Conservation (phyloP, 1,284 basidiomycete species). For the Pisolithus thermaeus region DNA sequence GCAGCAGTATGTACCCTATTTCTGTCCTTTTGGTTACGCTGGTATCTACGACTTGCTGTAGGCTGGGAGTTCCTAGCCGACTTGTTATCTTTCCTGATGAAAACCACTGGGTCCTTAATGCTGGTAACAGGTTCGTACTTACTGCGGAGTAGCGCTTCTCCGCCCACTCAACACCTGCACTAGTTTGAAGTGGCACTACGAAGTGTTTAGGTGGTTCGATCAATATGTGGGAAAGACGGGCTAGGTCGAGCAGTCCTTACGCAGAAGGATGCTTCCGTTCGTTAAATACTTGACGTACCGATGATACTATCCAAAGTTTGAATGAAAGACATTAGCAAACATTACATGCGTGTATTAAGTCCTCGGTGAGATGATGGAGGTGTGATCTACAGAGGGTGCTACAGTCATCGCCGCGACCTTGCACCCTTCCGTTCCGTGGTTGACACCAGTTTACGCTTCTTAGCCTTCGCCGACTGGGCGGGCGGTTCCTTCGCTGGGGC, state of each 20-base stretch:
- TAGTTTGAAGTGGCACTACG: conserved; percentile 81
- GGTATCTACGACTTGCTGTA: conserved; percentile 23
- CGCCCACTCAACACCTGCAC: background rate
- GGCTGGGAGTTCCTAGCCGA: conserved; percentile 71
- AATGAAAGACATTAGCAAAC: too few relatives aligned
- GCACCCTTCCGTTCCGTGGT: conserved; percentile 10
- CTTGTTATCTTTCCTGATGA: conserved; percentile 90
- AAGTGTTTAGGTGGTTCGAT: conserved; percentile 85
- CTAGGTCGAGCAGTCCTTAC: too few relatives aligned
- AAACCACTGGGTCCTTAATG: conserved; percentile 86
- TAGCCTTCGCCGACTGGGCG: conserved; percentile 4
- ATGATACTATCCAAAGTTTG: too few relatives aligned
- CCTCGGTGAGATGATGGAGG: too few relatives aligned
- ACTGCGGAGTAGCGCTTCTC: background rate
- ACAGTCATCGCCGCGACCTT: conserved; percentile 8
- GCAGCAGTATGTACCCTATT: conserved; percentile 55
- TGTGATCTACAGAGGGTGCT: background rate
- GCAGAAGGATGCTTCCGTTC: too few relatives aligned
- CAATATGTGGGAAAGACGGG: conserved; percentile 51
- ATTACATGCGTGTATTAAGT: too few relatives aligned
- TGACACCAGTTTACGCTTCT: conserved; percentile 17
- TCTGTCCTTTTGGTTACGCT: conserved; percentile 12
- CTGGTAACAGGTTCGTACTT: conserved; percentile 57
- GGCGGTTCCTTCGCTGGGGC: conserved; percentile 7
- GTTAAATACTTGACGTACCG: too few relatives aligned